Evolutionary conservation across 257 asterid species (phyloP).

Genomic region (Solanum peruvianum): DNA sequence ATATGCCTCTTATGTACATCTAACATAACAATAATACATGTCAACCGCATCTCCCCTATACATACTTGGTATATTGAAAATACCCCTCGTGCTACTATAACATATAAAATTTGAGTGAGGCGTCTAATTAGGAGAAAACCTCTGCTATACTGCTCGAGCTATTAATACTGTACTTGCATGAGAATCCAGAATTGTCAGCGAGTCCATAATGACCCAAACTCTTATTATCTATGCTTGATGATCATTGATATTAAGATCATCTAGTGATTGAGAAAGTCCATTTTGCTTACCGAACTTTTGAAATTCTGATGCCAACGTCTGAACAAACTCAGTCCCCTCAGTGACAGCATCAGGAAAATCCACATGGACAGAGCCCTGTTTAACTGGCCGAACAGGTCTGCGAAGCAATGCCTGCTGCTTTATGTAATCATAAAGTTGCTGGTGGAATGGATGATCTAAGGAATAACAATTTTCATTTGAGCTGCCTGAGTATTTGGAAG

Average conservation of each 20-base stretch:
- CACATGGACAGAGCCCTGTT: conserved; percentile 65
- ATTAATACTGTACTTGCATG: neutral
- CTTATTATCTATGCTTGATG: conserved; percentile 8
- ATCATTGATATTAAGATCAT: conserved; percentile 24
- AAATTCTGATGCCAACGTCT: conserved; percentile 48
- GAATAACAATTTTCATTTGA: conserved; percentile 37
- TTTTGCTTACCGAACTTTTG: conserved; percentile 29
- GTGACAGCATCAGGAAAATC: conserved; percentile 47
- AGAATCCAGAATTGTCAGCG: neutral
- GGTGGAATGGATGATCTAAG: conserved; percentile 69
- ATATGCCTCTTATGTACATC: neutral
- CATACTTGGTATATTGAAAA: neutral
- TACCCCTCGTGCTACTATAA: neutral
- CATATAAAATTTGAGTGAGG: neutral
- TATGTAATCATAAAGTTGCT: conserved; percentile 44
- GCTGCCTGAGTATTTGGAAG: conserved; percentile 26
- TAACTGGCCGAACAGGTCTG: conserved; percentile 15
- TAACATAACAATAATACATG: neutral
- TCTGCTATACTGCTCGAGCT: neutral
- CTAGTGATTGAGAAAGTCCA: conserved; percentile 14
- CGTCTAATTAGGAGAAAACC: neutral
- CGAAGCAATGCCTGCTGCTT: conserved; percentile 33
- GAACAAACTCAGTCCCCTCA: conserved; percentile 44
- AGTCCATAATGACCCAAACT: neutral
- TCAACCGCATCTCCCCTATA: neutral